A percentile compares a stretch with the other conserved stretches of the same genome.
These are phyloP conservation scores for Neodidymelliopsis sp. DNA, from an alignment of 2,329 filamentous ascomycete genomes.

Conservation along the genomic window DNA sequence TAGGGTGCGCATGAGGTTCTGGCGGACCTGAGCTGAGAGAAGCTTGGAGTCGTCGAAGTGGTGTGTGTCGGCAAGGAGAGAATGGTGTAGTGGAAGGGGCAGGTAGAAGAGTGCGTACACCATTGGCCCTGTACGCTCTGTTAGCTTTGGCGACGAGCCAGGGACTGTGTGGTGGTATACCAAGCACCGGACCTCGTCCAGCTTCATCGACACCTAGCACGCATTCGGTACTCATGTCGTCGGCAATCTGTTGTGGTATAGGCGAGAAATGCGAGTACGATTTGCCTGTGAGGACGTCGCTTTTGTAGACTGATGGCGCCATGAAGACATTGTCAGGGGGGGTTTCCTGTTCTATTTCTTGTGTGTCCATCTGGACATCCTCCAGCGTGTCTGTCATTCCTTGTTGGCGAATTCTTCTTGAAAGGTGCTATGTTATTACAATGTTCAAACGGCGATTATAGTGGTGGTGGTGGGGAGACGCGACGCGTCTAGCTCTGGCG, in stretches of 20 bases:
- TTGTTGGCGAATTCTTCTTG: neutral
- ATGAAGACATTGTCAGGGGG: constrained; percentile 53
- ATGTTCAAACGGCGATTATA: constrained; percentile 4
- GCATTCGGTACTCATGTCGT: constrained; percentile 65
- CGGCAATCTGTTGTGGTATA: constrained; percentile 50
- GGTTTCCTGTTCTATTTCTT: constrained; percentile 47
- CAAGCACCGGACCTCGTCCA: constrained; percentile 90
- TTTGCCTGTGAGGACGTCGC: constrained; percentile 51
- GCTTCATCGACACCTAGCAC: constrained; percentile 93
- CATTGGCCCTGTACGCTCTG: constrained; percentile 66
- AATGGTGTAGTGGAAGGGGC: constrained; percentile 68
- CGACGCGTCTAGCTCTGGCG: constrained; percentile 2
- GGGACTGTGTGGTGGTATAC: constrained; percentile 53
- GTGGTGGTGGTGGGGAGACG: constrained; percentile 21
- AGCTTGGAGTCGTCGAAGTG: constrained; percentile 97
- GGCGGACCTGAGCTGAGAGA: constrained; percentile 80
- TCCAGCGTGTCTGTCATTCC: constrained; percentile 40
- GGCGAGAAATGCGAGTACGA: constrained; percentile 59
- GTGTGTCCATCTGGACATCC: constrained; percentile 44
- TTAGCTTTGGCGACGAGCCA: constrained; percentile 17
- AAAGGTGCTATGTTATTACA: neutral
- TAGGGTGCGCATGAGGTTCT: constrained; percentile 72
- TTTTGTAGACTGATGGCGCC: constrained; percentile 55
- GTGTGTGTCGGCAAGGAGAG: constrained; percentile 78
- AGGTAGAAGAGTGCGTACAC: constrained; percentile 76